A percentile compares a stretch with the other conserved stretches of the same genome.
phyloP scores from a whole-genome alignment of 169 alveolate genomes.

The Plasmodium chabaudi region DNA sequence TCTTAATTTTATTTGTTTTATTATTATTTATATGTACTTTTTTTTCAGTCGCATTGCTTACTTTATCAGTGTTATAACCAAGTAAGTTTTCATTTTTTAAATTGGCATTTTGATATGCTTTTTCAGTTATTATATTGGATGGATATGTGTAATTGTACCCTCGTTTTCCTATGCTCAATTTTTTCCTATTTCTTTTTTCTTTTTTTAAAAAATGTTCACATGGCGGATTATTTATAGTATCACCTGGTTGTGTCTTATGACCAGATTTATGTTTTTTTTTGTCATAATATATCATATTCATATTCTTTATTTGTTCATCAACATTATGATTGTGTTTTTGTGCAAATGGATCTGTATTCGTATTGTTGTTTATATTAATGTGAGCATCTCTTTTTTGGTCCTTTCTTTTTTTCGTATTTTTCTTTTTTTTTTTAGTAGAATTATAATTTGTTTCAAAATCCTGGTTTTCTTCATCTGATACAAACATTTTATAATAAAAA shows the following conservation, averaged over 20 bases:
- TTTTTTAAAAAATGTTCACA: not conserved
- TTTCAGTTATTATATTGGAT: not conserved
- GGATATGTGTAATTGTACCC: not conserved
- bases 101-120: not conserved
- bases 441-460: not conserved
- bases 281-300: not conserved
- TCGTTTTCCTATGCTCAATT: not conserved
- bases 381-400: slow-evolving; percentile 2
- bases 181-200: not conserved
- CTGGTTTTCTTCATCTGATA: not conserved
- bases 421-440: not conserved
- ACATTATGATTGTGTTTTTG: not conserved
- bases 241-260: not conserved
- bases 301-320: not conserved
- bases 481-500: slow-evolving; percentile 43
- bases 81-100: not conserved
- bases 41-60: not conserved
- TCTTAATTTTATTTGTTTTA: not conserved
- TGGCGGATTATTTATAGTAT: slow-evolving; percentile 9
- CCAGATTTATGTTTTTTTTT: not conserved
- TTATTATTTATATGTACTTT: not conserved
- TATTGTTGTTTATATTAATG: not conserved
- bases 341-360: not conserved
- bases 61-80: not conserved
- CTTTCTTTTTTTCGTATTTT: not conserved